Conservation (phyloP, 176 grass and related monocot genomes). For the Elymus sibiricus region DNA sequence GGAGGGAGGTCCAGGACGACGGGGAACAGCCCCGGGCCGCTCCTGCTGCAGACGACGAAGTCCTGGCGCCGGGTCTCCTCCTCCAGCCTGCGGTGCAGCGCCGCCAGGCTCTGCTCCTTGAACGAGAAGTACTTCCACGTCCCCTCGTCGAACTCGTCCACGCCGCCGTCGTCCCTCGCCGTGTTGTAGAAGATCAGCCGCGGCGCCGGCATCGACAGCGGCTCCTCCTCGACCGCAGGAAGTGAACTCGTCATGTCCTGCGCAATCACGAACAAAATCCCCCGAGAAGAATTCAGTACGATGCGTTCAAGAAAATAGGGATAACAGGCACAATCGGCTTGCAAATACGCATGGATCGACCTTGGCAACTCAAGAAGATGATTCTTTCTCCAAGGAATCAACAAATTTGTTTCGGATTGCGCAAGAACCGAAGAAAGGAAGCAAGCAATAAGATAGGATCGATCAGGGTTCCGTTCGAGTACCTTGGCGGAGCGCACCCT, state of each 20-base stretch:
- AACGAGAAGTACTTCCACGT: constrained; percentile 51
- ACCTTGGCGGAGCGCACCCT: constrained; percentile 14
- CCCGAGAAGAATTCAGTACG: background rate
- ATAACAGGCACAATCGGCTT: background rate
- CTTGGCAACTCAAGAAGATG: background rate
- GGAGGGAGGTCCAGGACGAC: constrained; percentile 50
- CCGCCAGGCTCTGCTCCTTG: constrained; percentile 35
- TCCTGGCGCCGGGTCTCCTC: constrained; percentile 29
- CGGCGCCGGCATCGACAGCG: constrained; percentile 4
- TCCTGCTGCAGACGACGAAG: constrained; percentile 48
- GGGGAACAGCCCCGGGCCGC: constrained; percentile 27
- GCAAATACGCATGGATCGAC: background rate
- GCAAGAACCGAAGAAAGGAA: background rate
- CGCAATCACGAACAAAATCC: background rate
- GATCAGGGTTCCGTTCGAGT: background rate
- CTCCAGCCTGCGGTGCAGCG: constrained; percentile 29
- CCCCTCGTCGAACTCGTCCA: constrained; percentile 48
- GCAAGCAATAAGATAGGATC: no score
- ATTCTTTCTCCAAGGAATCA: background rate
- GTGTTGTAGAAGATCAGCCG: constrained; percentile 53
- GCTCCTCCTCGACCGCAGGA: constrained; percentile 20
- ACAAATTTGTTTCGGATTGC: background rate
- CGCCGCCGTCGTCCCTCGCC: constrained; percentile 38
- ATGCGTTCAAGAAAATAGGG: background rate
- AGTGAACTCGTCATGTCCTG: background rate